phyloP scores from a whole-genome alignment of 768 basidiomycete species.

The Lentinus brumalis region DNA sequence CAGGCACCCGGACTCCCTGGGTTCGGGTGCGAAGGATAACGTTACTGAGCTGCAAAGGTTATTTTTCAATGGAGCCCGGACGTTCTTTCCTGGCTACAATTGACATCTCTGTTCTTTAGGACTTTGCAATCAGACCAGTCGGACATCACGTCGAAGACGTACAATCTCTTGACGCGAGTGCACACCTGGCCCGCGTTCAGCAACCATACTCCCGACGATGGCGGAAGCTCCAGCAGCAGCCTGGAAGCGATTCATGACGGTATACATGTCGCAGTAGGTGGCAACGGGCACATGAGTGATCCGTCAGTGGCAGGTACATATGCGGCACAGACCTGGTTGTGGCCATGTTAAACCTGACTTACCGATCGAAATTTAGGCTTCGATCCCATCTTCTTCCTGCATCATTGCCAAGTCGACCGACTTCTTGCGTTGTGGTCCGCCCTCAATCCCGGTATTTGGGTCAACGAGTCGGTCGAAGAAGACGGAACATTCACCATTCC shows the following conservation, averaged over 20 bases:
- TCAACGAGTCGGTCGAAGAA: slow-evolving; percentile 21
- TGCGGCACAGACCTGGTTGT: not conserved
- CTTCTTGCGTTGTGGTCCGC: slow-evolving; percentile 54
- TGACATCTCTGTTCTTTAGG: not conserved
- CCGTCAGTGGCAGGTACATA: slow-evolving; percentile 41
- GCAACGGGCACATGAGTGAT: slow-evolving; percentile 45
- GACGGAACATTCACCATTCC: slow-evolving; percentile 19
- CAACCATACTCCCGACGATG: slow-evolving; percentile 43
- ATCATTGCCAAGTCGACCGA: slow-evolving; percentile 56
- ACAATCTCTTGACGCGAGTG: slow-evolving; percentile 19
- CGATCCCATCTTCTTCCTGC: slow-evolving; percentile 57
- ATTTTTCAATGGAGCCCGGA: not conserved
- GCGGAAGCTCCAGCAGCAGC: slow-evolving; percentile 44
- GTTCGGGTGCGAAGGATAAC: slow-evolving; percentile 9
- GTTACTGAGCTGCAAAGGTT: slow-evolving; percentile 10
- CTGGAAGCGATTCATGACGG: slow-evolving; percentile 52
- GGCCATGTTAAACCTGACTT: not conserved
- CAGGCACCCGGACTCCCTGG: slow-evolving; percentile 12
- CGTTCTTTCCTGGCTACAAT: not conserved
- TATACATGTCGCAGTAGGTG: slow-evolving; percentile 40
- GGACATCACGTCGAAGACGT: slow-evolving; percentile 12
- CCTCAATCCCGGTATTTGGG: slow-evolving; percentile 44
- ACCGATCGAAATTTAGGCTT: slow-evolving; percentile 34
- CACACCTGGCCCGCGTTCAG: slow-evolving; percentile 48
- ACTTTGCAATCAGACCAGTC: slow-evolving; percentile 6